Evolutionary conservation across 225 moss, liverwort and hornwort species (phyloP), one percentile per base, ranked within the genome.

Genomic region (Polytrichum commune): DNA sequence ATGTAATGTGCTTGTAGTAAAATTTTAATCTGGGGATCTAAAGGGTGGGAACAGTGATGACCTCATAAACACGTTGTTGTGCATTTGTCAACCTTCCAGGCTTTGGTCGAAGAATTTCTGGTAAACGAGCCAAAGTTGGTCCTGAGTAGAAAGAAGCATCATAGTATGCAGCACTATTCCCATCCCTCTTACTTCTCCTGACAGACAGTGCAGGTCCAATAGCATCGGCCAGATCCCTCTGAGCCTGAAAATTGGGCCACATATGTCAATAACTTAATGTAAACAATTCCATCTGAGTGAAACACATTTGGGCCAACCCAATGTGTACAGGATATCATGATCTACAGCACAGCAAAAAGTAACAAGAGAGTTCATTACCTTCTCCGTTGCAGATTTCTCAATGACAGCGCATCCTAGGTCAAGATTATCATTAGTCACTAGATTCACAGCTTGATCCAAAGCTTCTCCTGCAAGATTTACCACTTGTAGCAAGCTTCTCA

Each of bases 331-430:
- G 32, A 32, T 32, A 8, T 0, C 32, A 32, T 32, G 8, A 16
- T 46, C 13, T 46, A 16, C 46, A 46, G 46, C 13, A 46, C 16
- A 46, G 58, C 58, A 58, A 20, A 26, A 22, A 6, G n/a, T 24
- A 58, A n/a, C 58, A 6, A 22, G n/a, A 20, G 22, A 58, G 58
- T 23, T n/a, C 22, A 63, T 60, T 76, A 93, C 96, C 92, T 93
- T 96, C 81, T 96, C 96, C 29, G 93, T 96, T 46, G 98, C 95
- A 78, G 95, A 91, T 81, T 98, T 95, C 77, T 98, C 98, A 81
- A 98, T 95, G 69, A 93, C 95, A 38, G 95, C 98, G 79, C 95
- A 98, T 65, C 98, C 98, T 69, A 98, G 83, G 80, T 95, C 95
- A 69, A 98, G 93, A 73, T 98, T 98, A 72, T 98, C 98, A 79